These are phyloP conservation scores for Aphanomyces cochlioides DNA, from an alignment of 352 stramenopile species.

Conservation along the genomic window DNA sequence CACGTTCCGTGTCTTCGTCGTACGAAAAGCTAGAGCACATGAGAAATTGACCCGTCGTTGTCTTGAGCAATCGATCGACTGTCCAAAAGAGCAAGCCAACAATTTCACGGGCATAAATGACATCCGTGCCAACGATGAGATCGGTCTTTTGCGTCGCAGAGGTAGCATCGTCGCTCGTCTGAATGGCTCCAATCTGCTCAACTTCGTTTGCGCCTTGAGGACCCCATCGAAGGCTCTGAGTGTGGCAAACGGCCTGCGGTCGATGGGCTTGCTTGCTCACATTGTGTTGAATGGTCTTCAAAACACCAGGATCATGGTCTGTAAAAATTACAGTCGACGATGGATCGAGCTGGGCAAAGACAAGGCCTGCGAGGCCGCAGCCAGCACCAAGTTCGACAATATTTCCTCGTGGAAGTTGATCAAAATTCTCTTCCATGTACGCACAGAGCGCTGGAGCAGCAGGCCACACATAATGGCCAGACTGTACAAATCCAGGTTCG, in stretches of 20 bases:
- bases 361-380: slow-evolving; percentile 52
- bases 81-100: slow-evolving; percentile 74
- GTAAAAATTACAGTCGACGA: slow-evolving; percentile 69
- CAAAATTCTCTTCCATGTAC: slow-evolving; percentile 50
- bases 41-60: slow-evolving; percentile 41
- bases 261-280: slow-evolving; percentile 39
- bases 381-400: slow-evolving; percentile 69
- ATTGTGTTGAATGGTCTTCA: slow-evolving; percentile 79
- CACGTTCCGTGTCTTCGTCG: slow-evolving; percentile 60
- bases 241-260: slow-evolving; percentile 50
- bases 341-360: slow-evolving; percentile 55
- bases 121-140: slow-evolving; percentile 69
- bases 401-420: slow-evolving; percentile 44
- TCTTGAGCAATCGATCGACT: slow-evolving; percentile 51
- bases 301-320: slow-evolving; percentile 74
- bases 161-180: slow-evolving; percentile 7
- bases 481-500: slow-evolving; percentile 40
- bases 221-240: slow-evolving; percentile 62
- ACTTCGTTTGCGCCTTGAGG: slow-evolving; percentile 57
- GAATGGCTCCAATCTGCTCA: slow-evolving; percentile 39
- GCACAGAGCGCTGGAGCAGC: slow-evolving; percentile 61
- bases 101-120: slow-evolving; percentile 70
- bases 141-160: slow-evolving; percentile 33
- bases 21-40: slow-evolving; percentile 77
- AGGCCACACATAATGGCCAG: slow-evolving; percentile 64